A percentile compares a stretch with the other conserved stretches of the same genome.
These are phyloP conservation scores for Skeletonema menzelii DNA, from an alignment of 108 stramenopile species.

Conservation along the genomic window DNA sequence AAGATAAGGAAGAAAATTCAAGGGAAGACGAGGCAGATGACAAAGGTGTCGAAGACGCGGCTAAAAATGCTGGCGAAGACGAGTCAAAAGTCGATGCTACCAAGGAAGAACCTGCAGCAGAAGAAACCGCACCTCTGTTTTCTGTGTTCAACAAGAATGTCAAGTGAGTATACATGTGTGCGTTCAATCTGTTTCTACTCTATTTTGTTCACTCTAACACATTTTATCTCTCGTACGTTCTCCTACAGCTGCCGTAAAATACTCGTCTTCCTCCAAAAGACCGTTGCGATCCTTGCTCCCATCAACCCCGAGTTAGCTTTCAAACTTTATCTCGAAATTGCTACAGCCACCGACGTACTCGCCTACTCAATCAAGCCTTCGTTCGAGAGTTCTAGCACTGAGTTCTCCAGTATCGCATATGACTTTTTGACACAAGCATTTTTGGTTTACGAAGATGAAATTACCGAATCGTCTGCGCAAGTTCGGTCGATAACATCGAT, in stretches of 20 bases:
- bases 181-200: background rate
- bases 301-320: slow-evolving; percentile 75
- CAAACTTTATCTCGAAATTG: slow-evolving; percentile 89
- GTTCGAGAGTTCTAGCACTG: slow-evolving; percentile 19
- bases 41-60: background rate
- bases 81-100: slow-evolving; percentile 4
- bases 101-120: slow-evolving; percentile 4
- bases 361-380: slow-evolving; percentile 23
- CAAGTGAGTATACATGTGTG: slow-evolving; percentile 22
- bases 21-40: background rate
- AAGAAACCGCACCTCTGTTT: slow-evolving; percentile 9
- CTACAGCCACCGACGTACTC: slow-evolving; percentile 81
- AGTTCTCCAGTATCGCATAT: slow-evolving; percentile 86
- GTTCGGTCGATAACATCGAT: slow-evolving; percentile 79
- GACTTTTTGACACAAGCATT: slow-evolving; percentile 96
- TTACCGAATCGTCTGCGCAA: slow-evolving; percentile 86
- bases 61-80: slow-evolving; percentile 1
- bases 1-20: background rate
- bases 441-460: slow-evolving; percentile 90
- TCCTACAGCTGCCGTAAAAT: slow-evolving; percentile 81
- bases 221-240: background rate
- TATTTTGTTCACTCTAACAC: background rate
- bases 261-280: slow-evolving; percentile 94
- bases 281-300: slow-evolving; percentile 75
- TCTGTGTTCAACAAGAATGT: slow-evolving; percentile 36